A percentile compares a stretch with the other conserved stretches of the same genome.
Conservation (phyloP, 306 rosid species). For the barrel medic (Medicago truncatula) region MtrunA17r5.0-ANR NC_053045.1:64317501-64318000, state of each 20-base stretch:
- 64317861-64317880: background rate
- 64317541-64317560: constrained; percentile 18
- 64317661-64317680: constrained; percentile 40
- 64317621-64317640: constrained; percentile 29
- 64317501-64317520: constrained; percentile 46
- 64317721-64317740: background rate
- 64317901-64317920: constrained; percentile 32
- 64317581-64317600: constrained; percentile 45
- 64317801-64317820: too few relatives aligned
- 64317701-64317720: constrained; percentile 2
- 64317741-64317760: background rate
- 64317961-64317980: constrained; percentile 63
- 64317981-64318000: constrained; percentile 84
- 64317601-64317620: constrained; percentile 44
- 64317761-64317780: constrained; percentile 6
- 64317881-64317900: constrained; percentile 10
- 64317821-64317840: background rate
- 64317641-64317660: constrained; percentile 6
- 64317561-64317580: constrained; percentile 49
- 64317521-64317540: constrained; percentile 26
- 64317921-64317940: constrained; percentile 36
- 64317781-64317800: background rate
- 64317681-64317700: constrained; percentile 22
- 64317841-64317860: constrained; percentile 14
- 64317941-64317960: constrained; percentile 32